Conservation (phyloP, 2,329 filamentous ascomycete genomes). For the Cercospora nicotianae region DNA sequence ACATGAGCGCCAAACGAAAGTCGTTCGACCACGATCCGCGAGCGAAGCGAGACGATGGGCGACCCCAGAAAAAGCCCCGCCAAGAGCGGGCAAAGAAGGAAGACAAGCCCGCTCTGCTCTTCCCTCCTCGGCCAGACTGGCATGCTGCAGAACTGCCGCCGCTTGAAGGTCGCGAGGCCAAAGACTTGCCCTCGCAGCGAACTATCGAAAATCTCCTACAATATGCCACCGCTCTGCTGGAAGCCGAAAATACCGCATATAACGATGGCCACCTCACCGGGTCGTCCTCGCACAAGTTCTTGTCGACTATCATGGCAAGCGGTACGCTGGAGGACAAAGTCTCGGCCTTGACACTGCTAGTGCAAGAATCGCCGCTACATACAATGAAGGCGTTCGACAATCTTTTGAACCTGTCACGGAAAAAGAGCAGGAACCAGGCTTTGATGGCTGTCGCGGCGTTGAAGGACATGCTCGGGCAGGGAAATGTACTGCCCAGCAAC, state of each 20-base stretch:
- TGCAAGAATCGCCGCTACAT: conserved; percentile 95
- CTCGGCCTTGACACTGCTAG: conserved; percentile 86
- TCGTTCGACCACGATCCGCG: conserved; percentile 30
- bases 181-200: conserved; percentile 50
- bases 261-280: conserved; percentile 68
- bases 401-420: conserved; percentile 78
- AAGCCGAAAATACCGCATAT: conserved; percentile 76
- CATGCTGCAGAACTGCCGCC: conserved; percentile 59
- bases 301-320: conserved; percentile 94
- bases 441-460: conserved; percentile 89
- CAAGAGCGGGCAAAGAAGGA: conserved; percentile 25
- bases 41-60: conserved; percentile 11
- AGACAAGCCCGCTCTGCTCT: conserved; percentile 32
- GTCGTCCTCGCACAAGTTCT: conserved; percentile 90
- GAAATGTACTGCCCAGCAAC: conserved; percentile 77
- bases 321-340: conserved; percentile 97
- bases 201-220: conserved; percentile 61
- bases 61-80: conserved; percentile 35
- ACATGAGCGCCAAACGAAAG: conserved; percentile 42
- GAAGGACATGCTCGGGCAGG: conserved; percentile 90
- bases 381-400: conserved; percentile 87
- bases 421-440: conserved; percentile 89
- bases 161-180: conserved; percentile 50
- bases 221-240: conserved; percentile 72
- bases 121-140: conserved; percentile 68